Conservation (phyloP, 2,329 filamentous ascomycete species). For the Pseudogymnoascus sp. region DNA sequence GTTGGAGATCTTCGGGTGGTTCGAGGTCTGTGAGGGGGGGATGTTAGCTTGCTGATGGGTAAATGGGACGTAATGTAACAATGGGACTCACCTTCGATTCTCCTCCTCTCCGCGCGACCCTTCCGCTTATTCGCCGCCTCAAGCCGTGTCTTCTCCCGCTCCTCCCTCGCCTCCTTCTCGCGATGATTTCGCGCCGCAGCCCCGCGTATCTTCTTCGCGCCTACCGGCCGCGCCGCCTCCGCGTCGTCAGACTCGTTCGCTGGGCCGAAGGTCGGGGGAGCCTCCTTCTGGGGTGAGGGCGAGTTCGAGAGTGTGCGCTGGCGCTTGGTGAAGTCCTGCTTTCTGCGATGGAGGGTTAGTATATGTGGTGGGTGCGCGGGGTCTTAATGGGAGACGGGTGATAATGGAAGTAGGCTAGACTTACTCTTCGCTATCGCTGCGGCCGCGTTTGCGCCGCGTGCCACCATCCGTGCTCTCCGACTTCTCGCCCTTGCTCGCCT, state of each 20-base stretch:
- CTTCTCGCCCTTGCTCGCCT: conserved; percentile 80
- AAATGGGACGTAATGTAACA: background rate
- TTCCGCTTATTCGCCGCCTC: conserved; percentile 75
- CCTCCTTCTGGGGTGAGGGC: conserved; percentile 47
- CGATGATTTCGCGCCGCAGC: conserved; percentile 48
- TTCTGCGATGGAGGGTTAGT: conserved; percentile 42
- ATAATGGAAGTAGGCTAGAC: conserved; percentile 31
- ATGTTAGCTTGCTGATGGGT: background rate
- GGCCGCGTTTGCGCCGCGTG: conserved; percentile 67
- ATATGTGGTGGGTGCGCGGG: conserved; percentile 11
- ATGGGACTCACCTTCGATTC: conserved; percentile 60
- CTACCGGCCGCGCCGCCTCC: conserved; percentile 44
- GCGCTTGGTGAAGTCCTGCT: conserved; percentile 63
- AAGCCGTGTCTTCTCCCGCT: conserved; percentile 62
- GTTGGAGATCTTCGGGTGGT: conserved; percentile 10
- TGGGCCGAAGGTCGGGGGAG: conserved; percentile 32
- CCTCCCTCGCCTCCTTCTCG: conserved; percentile 59
- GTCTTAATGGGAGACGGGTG: conserved; percentile 3
- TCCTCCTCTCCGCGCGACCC: conserved; percentile 69
- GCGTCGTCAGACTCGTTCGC: conserved; percentile 60
- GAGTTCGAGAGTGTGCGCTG: conserved; percentile 76
- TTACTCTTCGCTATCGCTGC: conserved; percentile 92
- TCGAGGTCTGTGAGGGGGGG: background rate
- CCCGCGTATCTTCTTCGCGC: conserved; percentile 51
- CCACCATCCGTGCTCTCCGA: conserved; percentile 37